These are phyloP conservation scores for Ceratocystis colombiana DNA, from an alignment of 2,329 filamentous ascomycete species.

Conservation along the genomic window DNA sequence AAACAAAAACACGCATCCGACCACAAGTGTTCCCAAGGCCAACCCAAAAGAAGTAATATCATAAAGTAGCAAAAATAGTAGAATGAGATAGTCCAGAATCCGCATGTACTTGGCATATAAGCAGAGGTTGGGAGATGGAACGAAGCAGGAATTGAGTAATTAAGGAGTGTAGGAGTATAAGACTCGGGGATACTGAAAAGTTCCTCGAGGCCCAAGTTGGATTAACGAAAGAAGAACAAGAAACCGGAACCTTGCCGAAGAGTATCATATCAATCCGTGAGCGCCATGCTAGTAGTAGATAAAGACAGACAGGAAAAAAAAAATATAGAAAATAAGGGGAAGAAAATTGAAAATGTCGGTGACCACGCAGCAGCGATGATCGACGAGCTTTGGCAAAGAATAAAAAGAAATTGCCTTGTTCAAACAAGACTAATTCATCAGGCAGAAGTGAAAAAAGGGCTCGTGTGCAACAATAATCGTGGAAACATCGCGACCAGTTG, in stretches of 20 bases:
- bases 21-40: not conserved
- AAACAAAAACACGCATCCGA: not conserved
- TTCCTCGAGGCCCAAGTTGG: slow-evolving; percentile 15
- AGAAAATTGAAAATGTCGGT: not conserved
- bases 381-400: no score
- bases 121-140: not conserved
- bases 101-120: not conserved
- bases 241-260: slow-evolving; percentile 20
- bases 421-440: slow-evolving; percentile 4
- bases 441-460: slow-evolving; percentile 20
- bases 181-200: slow-evolving; percentile 10
- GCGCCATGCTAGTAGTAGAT: slow-evolving; percentile 17
- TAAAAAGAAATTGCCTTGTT: no score
- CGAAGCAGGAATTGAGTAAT: not conserved
- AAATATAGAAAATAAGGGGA: slow-evolving; percentile 13
- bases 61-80: not conserved
- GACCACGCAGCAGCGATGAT: no score
- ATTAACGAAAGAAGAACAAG: slow-evolving; percentile 16
- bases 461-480: slow-evolving; percentile 4
- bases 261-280: slow-evolving; percentile 23
- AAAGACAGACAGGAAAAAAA: slow-evolving; percentile 10
- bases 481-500: not conserved
- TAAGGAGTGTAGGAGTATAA: slow-evolving; percentile 12
- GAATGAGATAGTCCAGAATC: not conserved
- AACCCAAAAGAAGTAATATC: slow-evolving; percentile 3